Evolutionary conservation across 2,329 filamentous ascomycete species (phyloP).

Genomic region (Colletotrichum sp.): DNA sequence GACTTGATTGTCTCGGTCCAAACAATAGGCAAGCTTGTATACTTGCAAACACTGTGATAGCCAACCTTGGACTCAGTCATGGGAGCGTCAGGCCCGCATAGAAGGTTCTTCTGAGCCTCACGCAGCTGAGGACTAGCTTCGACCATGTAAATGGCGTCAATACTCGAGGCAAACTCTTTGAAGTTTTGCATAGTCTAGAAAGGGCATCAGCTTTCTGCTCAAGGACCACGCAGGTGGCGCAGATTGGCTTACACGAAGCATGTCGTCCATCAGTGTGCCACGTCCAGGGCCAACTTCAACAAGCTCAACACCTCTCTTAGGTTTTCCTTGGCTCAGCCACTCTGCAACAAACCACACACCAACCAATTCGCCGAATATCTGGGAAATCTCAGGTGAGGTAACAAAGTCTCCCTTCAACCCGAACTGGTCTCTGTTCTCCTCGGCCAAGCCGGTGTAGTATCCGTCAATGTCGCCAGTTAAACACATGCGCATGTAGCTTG

Average conservation of each 20-base stretch:
- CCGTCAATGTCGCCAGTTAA: conserved; percentile 89
- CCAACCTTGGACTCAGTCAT: conserved; percentile 77
- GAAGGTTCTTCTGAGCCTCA: conserved; percentile 76
- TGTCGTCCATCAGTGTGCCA: conserved; percentile 96
- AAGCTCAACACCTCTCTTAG: conserved; percentile 77
- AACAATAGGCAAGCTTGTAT: conserved; percentile 74
- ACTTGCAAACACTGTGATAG: conserved; percentile 76
- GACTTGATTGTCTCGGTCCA: conserved; percentile 91
- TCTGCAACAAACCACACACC: conserved; percentile 96
- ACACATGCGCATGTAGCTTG: conserved; percentile 98
- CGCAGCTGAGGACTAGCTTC: conserved; percentile 88
- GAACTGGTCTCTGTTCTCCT: conserved; percentile 80
- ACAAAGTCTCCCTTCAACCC: conserved; percentile 95
- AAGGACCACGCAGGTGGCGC: background rate
- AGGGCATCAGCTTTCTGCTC: background rate
- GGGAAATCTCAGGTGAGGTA: conserved; percentile 96
- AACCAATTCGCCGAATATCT: conserved; percentile 93
- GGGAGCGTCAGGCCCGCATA: conserved; percentile 74
- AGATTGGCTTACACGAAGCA: conserved; percentile 72
- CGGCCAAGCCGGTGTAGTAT: conserved; percentile 85
- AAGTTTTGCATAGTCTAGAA: conserved; percentile 84
- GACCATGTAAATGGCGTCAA: conserved; percentile 91
- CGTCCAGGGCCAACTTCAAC: conserved; percentile 94
- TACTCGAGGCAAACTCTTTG: conserved; percentile 73
- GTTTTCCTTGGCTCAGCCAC: conserved; percentile 90